A percentile compares a stretch with the other conserved stretches of the same genome.
phyloP scores from a whole-genome alignment of 805 yeast species.

The Kregervanrija fluxuum region DNA sequence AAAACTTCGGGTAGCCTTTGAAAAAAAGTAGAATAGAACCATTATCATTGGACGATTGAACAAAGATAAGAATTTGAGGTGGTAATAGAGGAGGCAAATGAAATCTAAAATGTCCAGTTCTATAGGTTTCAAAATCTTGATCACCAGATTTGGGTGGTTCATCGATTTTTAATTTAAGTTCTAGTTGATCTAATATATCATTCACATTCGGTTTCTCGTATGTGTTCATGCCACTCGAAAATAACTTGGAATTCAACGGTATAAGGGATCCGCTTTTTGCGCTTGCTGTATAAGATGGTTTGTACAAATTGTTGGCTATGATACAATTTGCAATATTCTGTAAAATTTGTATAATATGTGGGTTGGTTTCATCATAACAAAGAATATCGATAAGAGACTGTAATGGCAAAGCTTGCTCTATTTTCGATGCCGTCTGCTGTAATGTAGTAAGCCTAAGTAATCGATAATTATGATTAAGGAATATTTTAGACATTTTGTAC shows the following conservation, averaged over 20 bases:
- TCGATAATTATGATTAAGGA: slow-evolving; percentile 20
- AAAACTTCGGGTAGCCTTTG: slow-evolving; percentile 16
- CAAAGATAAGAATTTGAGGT: slow-evolving; percentile 21
- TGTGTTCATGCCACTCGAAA: slow-evolving; percentile 14
- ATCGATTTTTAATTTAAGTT: slow-evolving; percentile 19
- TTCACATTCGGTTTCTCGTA: slow-evolving; percentile 18
- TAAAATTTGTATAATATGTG: slow-evolving; percentile 10
- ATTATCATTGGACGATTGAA: slow-evolving; percentile 10
- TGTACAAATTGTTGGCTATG: slow-evolving; percentile 17
- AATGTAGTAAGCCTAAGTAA: slow-evolving; percentile 13
- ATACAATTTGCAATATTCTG: slow-evolving; percentile 18
- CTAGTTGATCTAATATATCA: slow-evolving; percentile 16
- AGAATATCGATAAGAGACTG: slow-evolving; percentile 19
- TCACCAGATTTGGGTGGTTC: not conserved
- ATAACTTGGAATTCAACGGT: slow-evolving; percentile 18
- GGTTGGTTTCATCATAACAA: slow-evolving; percentile 20
- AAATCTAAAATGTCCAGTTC: slow-evolving; percentile 25
- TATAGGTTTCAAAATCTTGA: slow-evolving; percentile 6
- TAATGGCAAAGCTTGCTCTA: not conserved
- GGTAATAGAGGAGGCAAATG: slow-evolving; percentile 20
- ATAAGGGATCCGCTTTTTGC: slow-evolving; percentile 8
- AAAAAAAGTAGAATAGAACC: slow-evolving; percentile 5
- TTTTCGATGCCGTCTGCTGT: slow-evolving; percentile 43
- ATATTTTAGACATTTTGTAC: slow-evolving; percentile 22
- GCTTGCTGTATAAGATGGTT: not conserved